phyloP scores from a whole-genome alignment of 2,329 filamentous ascomycete genomes.

The Septoria linicola region DNA sequence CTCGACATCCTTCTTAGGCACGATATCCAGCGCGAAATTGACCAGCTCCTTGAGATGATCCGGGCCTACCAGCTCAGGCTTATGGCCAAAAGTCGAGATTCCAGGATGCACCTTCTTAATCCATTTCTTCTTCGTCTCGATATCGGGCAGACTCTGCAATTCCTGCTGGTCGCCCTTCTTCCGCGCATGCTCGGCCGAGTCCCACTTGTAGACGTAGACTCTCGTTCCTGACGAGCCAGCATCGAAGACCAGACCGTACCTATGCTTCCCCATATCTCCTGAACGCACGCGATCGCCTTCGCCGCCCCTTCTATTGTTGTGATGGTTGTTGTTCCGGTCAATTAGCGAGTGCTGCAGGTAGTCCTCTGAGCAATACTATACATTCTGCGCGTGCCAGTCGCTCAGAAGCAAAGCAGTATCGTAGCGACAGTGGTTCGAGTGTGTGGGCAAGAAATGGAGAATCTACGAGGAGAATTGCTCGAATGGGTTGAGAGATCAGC shows the following conservation, averaged over 20 bases:
- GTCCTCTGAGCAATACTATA: conserved; percentile 1
- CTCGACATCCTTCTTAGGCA: conserved; percentile 72
- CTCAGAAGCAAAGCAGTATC: neutral
- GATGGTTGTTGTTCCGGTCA: neutral
- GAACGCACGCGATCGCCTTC: neutral
- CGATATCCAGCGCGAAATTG: conserved; percentile 74
- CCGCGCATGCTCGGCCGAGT: conserved; percentile 68
- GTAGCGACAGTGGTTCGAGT: conserved; percentile 8
- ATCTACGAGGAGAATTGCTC: too few relatives aligned
- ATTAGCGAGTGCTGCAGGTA: neutral
- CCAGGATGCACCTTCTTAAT: conserved; percentile 92
- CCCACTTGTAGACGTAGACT: conserved; percentile 92
- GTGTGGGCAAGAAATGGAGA: neutral
- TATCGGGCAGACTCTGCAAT: conserved; percentile 68
- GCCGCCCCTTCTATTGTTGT: neutral
- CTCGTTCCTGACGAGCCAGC: conserved; percentile 96
- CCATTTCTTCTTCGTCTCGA: conserved; percentile 82
- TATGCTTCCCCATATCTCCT: conserved; percentile 34
- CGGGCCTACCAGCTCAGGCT: conserved; percentile 71
- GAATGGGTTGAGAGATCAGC: neutral
- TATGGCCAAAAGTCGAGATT: conserved; percentile 83
- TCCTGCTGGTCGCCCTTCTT: conserved; percentile 60
- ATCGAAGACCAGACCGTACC: conserved; percentile 93
- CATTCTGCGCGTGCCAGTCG: conserved; percentile 12
- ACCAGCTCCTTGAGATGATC: conserved; percentile 79